Evolutionary conservation across 2,329 filamentous ascomycete genomes (phyloP).

Genomic region (Nectriaceae sp.): DNA sequence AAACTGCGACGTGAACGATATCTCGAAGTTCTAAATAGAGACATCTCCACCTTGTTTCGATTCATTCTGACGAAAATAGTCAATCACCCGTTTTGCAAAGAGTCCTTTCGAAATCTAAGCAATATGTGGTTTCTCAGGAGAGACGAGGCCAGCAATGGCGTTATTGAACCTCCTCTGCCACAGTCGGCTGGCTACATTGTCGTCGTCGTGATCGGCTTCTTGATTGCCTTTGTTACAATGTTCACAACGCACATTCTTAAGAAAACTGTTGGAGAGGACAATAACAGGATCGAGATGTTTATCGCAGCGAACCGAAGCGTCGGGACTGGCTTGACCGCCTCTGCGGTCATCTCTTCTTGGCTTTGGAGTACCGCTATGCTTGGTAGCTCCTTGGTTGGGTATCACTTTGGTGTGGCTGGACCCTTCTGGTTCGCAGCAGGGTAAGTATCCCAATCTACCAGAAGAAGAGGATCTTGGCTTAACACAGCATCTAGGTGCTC

Average conservation of each 20-base stretch:
- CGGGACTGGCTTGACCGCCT: slow-evolving; percentile 8
- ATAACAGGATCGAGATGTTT: background rate
- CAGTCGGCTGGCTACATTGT: no score
- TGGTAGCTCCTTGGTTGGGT: background rate
- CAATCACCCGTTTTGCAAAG: no score
- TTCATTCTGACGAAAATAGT: no score
- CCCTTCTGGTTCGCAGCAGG: background rate
- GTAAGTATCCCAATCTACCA: no score
- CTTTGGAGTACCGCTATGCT: background rate
- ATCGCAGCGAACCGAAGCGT: slow-evolving; percentile 11
- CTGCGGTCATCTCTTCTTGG: slow-evolving; percentile 14
- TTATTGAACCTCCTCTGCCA: no score
- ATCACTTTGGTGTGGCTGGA: background rate
- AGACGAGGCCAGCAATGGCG: background rate
- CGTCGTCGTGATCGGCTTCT: no score
- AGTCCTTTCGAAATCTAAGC: no score
- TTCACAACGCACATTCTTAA: background rate
- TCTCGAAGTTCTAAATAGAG: slow-evolving; percentile 32
- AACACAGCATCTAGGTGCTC: no score
- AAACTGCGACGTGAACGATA: background rate
- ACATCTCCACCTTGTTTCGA: no score
- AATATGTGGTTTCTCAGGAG: background rate
- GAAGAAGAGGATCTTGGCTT: no score
- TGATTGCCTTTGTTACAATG: no score
- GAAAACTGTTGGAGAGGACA: background rate